Percentiles rank a stretch among this genome's conserved stretches.
Conservation (phyloP, 805 yeast species). For the Starmerella powellii region DNA sequence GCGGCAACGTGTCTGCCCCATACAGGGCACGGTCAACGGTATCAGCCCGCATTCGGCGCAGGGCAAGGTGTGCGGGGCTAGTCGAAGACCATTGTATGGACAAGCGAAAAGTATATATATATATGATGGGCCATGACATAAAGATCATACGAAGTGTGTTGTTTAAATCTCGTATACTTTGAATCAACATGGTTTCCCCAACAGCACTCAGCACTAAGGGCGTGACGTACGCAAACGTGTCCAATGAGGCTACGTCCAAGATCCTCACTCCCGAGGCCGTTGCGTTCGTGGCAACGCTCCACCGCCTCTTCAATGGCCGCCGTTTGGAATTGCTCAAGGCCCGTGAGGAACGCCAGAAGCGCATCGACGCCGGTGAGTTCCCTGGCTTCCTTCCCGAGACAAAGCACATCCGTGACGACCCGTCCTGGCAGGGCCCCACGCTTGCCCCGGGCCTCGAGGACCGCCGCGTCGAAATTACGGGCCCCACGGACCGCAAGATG, state of each 20-base stretch:
- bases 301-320: constrained; percentile 47
- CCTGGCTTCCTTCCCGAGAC: constrained; percentile 66
- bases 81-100: not conserved
- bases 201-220: constrained; percentile 31
- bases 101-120: constrained; percentile 5
- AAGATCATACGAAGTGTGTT: too few species aligned
- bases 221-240: constrained; percentile 44
- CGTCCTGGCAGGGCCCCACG: constrained; percentile 59
- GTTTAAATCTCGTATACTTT: not conserved
- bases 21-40: not conserved
- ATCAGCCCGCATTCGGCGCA: not conserved
- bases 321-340: constrained; percentile 45
- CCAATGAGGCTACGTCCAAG: constrained; percentile 39
- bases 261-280: constrained; percentile 51
- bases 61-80: constrained; percentile 8
- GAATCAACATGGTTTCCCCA: constrained; percentile 24
- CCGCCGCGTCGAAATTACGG: constrained; percentile 65
- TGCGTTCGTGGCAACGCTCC: constrained; percentile 54
- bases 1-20: not conserved
- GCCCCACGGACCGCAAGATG: constrained; percentile 67
- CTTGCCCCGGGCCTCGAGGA: constrained; percentile 58
- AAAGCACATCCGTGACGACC: constrained; percentile 46
- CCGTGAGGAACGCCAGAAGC: constrained; percentile 43
- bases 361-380: constrained; percentile 48
- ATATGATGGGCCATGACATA: too few species aligned